Conservation (phyloP, 1,284 basidiomycete genomes). For the Pascua guehoae region DNA sequence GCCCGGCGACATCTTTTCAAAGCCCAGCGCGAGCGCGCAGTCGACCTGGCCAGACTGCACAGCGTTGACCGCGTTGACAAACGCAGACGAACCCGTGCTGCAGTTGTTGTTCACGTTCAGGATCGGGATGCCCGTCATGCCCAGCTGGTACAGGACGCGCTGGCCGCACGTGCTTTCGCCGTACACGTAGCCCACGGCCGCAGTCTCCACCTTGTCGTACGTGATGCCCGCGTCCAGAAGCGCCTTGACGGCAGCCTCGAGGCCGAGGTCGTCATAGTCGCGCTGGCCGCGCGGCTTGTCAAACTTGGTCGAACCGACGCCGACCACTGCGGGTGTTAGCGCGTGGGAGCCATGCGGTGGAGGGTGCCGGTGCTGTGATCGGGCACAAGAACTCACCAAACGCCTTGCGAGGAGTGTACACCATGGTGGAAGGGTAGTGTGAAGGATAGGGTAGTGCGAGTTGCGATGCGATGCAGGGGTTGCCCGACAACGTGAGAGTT, state of each 20-base stretch:
- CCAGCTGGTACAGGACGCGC: constrained; percentile 21
- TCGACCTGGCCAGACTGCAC: constrained; percentile 16
- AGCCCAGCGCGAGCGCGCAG: constrained; percentile 18
- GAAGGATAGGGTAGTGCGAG: neutral
- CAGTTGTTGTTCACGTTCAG: constrained; percentile 25
- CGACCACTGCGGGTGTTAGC: constrained; percentile 12
- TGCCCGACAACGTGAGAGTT: too few species aligned
- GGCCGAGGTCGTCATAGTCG: constrained; percentile 19
- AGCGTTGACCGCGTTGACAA: constrained; percentile 9
- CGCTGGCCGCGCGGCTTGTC: constrained; percentile 22
- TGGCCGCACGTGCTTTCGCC: constrained; percentile 20
- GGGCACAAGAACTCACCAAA: constrained; percentile 2
- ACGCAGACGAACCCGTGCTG: constrained; percentile 18
- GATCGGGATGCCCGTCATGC: constrained; percentile 22
- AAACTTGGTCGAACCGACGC: constrained; percentile 24
- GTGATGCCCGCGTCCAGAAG: constrained; percentile 19
- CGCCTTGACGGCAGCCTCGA: constrained; percentile 22
- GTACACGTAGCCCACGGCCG: constrained; percentile 18
- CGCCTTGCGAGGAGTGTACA: constrained; percentile 16
- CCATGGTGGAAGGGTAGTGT: constrained; percentile 4
- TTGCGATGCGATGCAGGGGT: neutral
- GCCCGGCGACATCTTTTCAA: constrained; percentile 21
- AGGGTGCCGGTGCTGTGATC: neutral
- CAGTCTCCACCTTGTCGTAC: constrained; percentile 17
- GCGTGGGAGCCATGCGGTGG: neutral